Evolutionary conservation across 371 early-diverging fungal species (phyloP), one percentile per base, ranked within the genome.

Genomic region (Chytridium lagenaria): DNA sequence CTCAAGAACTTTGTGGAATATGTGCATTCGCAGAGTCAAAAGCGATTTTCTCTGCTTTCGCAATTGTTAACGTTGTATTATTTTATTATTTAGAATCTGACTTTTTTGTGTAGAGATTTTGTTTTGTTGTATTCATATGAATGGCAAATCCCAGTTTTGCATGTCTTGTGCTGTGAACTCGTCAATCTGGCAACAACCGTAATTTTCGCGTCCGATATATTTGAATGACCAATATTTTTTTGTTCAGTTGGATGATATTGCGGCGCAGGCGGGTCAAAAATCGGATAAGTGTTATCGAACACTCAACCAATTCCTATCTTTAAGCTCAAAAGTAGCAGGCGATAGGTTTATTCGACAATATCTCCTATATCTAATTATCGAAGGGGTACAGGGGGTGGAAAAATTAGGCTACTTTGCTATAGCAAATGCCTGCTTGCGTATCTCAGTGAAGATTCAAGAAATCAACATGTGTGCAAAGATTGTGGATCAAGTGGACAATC

Each of bases 321-420:
- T 38, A 15, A 44, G 44, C 28, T 38, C 66, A 2, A 38, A 16
- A 2, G 49, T 66, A 2, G 49, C 66, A 37, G 28, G 66, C n/a
- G 66, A 66, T 16, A 38, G 66, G 66, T 66, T 26, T n/a, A 3
- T 37, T 5, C 10, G 5, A 10, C 26, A 3, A 40, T 16, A 37
- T 23, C n/a, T n/a, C 12, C 10, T 44, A 31, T 61, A 40, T n/a
- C 7, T 66, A 44, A 44, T 44, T 7, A 10, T 3, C 23, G 7
- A 34, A 66, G 44, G 33, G 66, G 66, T 16, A 38, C 44, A 22
- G 49, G 66, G 5, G 66, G 38, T 44, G 39, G 10, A 12, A n/a
- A 61, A 61, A 34, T 66, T n/a, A 10, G 66, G 66, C 15, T 66
- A 66, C 28, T 66, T 66, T 28, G 66, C 66, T 10, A 37, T 66